These are phyloP conservation scores for Neofusicoccum ribis DNA, from an alignment of 2,329 filamentous ascomycete species.

Conservation along the genomic window DNA sequence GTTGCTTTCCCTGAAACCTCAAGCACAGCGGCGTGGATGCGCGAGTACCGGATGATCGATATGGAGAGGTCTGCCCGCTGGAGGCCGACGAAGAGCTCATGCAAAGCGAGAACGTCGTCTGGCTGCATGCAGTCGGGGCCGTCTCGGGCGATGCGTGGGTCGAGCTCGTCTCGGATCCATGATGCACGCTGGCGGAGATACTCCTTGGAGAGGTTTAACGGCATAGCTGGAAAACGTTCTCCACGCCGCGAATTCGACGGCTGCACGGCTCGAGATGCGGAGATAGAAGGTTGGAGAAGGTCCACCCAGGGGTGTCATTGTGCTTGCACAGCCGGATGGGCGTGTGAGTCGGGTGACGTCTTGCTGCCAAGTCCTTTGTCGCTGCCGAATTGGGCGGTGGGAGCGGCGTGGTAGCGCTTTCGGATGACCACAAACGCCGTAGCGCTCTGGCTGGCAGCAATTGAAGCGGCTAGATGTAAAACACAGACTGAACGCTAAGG, in stretches of 20 bases:
- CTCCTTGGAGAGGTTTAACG: slow-evolving; percentile 4
- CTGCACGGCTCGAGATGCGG: neutral
- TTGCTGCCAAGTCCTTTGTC: slow-evolving; percentile 18
- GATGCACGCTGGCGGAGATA: slow-evolving; percentile 37
- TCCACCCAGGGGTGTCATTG: neutral
- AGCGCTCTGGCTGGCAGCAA: neutral
- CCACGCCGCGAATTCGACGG: neutral
- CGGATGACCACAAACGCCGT: neutral
- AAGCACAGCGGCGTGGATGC: slow-evolving; percentile 48
- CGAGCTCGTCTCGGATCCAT: slow-evolving; percentile 52
- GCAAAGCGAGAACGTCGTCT: slow-evolving; percentile 46
- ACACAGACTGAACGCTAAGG: neutral
- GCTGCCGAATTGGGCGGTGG: neutral
- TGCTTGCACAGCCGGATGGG: neutral
- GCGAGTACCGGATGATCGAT: slow-evolving; percentile 42
- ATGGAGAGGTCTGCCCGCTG: slow-evolving; percentile 28
- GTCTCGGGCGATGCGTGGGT: slow-evolving; percentile 46
- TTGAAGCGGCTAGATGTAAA: neutral
- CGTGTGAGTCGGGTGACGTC: neutral
- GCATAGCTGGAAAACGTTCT: neutral
- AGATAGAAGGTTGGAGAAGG: neutral
- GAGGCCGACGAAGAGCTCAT: slow-evolving; percentile 39
- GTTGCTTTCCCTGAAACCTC: slow-evolving; percentile 47
- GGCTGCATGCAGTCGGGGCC: slow-evolving; percentile 44
- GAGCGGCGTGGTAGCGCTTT: neutral